Evolutionary conservation across 2,329 filamentous ascomycete species (phyloP), one percentile per base, ranked within the genome.

Genomic region (Ustulina deusta): DNA sequence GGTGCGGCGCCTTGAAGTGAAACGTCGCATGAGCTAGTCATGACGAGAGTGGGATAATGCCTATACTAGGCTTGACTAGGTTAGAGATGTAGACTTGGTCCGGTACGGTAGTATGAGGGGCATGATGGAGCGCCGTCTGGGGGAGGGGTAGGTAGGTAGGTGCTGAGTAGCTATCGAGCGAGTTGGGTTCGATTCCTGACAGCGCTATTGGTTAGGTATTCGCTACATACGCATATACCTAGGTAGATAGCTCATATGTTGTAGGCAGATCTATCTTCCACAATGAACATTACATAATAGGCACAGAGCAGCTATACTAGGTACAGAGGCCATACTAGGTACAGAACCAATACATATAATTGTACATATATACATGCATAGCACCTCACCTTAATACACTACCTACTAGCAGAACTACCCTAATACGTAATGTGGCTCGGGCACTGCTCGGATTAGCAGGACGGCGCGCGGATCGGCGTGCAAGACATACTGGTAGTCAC

Each of bases 1-100:
- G 69, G 32, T 62, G 61, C 54, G 56, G 69, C 69, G 69, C 63
- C 42, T 65, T 56, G 40, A 22, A 61, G 61, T 62, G 59, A 66
- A 57, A 63, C 42, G 42, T 68, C 49, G 55, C 62, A 66, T 63
- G 40, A 62, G 61, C 57, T 59, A 57, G 57, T 56, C 38, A 61
- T 56, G 54, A 49, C 25, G 25, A 58, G 22, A 64, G 48, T 40
- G 51, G 44, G 32, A 40, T 20, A 54, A 32, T 25, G 15, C 15
- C 3, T 44, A 40, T n/a, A 38, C 52, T 56, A n/a, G 20, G 27
- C 36, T 49, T 25, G 46, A 20, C 49, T 20, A 10, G 49, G 49
- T 52, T 52, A 52, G 27, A 51, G 2, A 51, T 11, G 42, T 36
- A 40, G 36, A 56, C 20, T n/a, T n/a, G n/a, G n/a, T n/a, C n/a